Evolutionary conservation across 306 rosid species (phyloP), one percentile per base, ranked within the genome.

Genomic region (Geum urbanum): DNA sequence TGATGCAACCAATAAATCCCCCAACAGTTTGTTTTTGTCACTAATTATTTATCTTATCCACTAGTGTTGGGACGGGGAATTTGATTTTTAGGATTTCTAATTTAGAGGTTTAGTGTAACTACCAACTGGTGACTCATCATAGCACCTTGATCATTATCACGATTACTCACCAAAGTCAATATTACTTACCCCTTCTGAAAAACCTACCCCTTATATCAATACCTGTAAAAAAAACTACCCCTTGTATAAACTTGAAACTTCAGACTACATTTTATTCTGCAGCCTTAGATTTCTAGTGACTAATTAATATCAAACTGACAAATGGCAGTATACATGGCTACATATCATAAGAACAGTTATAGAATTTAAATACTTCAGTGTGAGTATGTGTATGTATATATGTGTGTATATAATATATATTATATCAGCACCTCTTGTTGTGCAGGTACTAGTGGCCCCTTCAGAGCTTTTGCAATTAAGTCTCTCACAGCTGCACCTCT

Each of bases 401-500:
- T 41, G 22, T 48, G 24, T 13, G 13, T 24, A 9, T n/a, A 43
- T 16, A 3, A 19, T 8, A 45, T 3, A 57, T 24, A 57, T 24
- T 39, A 50, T 9, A 61, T 58, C 52, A 48, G 72, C 70, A 92
- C 99, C 99, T 95, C 95, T 76, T 91, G 99, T 55, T 95, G 97
- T 18, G 84, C 66, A 63, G 99, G 96, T 0, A 76, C 95, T 76
- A 95, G 91, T 52, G 99, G 95, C 44, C 99, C 99, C 72, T 89
- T 89, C 80, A 91, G 78, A 78, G 99, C 99, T 78, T 95, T 91
- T 7, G 87, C 81, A 76, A 95, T 89, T 71, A 89, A 85, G 77
- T 89, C 96, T 84, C 96, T 82, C 24, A 91, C 97, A 45, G 92
- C 99, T 52, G 92, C 96, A 59, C 96, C 99, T 85, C 95, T 89